Evolutionary conservation across 2,329 filamentous ascomycete species (phyloP), one percentile per base, ranked within the genome.

Genomic region (Fonsecaea pugnacius): DNA sequence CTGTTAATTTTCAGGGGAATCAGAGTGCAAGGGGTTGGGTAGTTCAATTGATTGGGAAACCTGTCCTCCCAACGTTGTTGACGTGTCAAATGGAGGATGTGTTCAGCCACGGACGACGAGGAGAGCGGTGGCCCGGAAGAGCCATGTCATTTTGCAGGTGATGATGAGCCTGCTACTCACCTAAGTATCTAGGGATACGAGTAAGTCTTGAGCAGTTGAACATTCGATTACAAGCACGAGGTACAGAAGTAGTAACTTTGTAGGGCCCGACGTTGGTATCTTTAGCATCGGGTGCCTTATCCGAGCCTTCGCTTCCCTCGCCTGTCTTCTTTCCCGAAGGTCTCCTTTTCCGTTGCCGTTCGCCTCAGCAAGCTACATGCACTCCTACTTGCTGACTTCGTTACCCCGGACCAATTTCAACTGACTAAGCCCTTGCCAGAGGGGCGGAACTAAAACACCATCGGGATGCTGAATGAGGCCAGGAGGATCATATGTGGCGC

Each of bases 1-100:
- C 32, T 38, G 24, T 32, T 33, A 38, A 46, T 58, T 46, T 27
- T 58, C 55, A 58, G 55, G 55, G 55, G 55, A 38, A n/a, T 14
- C 18, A 10, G 21, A 27, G 12, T n/a, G 35, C 53, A 40, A 27
- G 53, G 33, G 38, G 38, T 21, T 10, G 27, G 18, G 7, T 21
- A 4, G 3, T 9, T 21, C 7, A 46, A n/a, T 10, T 9, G 40
- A 46, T 46, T 46, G 40, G 36, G 40, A 46, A 21, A 10, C 40
- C 18, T 21, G n/a, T 46, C 40, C 40, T 21, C 40, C n/a, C 40
- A 46, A 21, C 6, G n/a, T 18, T 9, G 40, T 3, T 18, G 21
- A 21, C 18, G 18, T 46, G 35, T 38, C 35, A 38, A 38, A 30
- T 38, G 14, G 10, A 38, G 35, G 10, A 38, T 30, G 27, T 30